phyloP scores from a whole-genome alignment of 768 basidiomycete genomes.

The Dioszegia aurantiaca region DNA sequence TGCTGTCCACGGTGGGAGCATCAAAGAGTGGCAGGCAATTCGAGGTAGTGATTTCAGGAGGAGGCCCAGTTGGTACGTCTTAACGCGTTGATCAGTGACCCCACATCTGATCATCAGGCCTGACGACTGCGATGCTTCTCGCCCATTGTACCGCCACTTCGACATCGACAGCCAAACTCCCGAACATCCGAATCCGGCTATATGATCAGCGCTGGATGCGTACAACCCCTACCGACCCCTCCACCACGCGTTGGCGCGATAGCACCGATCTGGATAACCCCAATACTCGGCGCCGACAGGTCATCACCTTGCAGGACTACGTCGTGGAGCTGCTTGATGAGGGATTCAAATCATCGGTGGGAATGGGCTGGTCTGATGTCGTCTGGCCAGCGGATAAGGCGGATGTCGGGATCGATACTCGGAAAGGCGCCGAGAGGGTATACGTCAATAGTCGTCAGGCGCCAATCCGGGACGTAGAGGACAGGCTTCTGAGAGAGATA shows the following conservation, averaged over 20 bases:
- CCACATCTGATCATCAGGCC: neutral
- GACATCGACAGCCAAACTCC: neutral
- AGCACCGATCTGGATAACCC: neutral
- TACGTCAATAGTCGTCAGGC: conserved; percentile 14
- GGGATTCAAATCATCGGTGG: conserved; percentile 8
- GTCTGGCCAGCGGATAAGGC: conserved; percentile 16
- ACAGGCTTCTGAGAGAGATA: conserved; percentile 12
- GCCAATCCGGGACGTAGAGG: conserved; percentile 14
- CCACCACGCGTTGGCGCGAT: conserved; percentile 6
- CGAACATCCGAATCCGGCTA: conserved; percentile 4
- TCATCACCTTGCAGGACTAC: conserved; percentile 12
- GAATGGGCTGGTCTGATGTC: conserved; percentile 11
- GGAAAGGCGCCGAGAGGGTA: conserved; percentile 10
- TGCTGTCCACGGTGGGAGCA: neutral
- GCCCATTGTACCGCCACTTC: conserved; percentile 13
- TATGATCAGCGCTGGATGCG: conserved; percentile 11
- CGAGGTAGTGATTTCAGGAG: conserved; percentile 6
- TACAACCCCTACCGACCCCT: neutral
- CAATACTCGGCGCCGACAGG: conserved; percentile 10
- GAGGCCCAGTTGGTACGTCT: conserved; percentile 12
- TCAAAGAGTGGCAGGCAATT: conserved; percentile 3
- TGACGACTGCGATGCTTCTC: conserved; percentile 11
- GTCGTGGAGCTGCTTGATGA: conserved; percentile 10
- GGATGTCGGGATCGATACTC: conserved; percentile 11
- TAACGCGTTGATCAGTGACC: too few relatives aligned